Evolutionary conservation across 345 rosid genomes (phyloP), one percentile per base, ranked within the genome.

Genomic region (Mercurialis annua): DNA sequence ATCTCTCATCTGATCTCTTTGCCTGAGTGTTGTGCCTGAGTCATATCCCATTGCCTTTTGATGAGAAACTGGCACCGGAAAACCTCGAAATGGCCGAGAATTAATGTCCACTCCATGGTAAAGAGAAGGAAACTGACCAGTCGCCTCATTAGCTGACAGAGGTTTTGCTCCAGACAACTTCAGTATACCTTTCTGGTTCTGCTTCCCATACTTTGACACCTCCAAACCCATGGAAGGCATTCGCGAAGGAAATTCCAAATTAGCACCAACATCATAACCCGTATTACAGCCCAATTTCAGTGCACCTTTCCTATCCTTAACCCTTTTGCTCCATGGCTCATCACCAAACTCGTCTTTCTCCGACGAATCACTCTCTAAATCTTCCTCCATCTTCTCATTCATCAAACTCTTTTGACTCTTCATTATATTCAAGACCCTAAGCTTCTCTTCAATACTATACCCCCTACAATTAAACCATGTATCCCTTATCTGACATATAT

Each of bases 371-470:
- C 81, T 85, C 52, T 67, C 89, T 62, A 79, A 67, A 79, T 83
- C 87, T 53, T 91, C 74, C 44, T 66, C 96, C 73, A 76, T 68
- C 55, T 86, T 84, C 81, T 86, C 98, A 42, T 80, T 61, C 89
- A 87, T 80, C 82, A 89, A 84, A 77, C 84, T 89, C 87, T 86
- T 89, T 56, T 88, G 92, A 76, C 87, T 86, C 82, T 84, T 92
- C 76, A 84, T 73, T 18, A 92, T 86, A 78, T 94, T 87, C 81
- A 89, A 76, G 58, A 92, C 90, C 56, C 92, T 84, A 61, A 94
- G 96, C 82, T 89, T 88, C 84, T 94, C 99, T 53, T 88, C 87
- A 6, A 91, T 87, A 56, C 93, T 79, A 68, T 89, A 92, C 29
- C 90, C 98, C 77, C 82, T 84, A 73, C 92, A 89, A 67, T 77